phyloP scores from a whole-genome alignment of 164 flowering plant genomes.

The Malania oleifera region DNA sequence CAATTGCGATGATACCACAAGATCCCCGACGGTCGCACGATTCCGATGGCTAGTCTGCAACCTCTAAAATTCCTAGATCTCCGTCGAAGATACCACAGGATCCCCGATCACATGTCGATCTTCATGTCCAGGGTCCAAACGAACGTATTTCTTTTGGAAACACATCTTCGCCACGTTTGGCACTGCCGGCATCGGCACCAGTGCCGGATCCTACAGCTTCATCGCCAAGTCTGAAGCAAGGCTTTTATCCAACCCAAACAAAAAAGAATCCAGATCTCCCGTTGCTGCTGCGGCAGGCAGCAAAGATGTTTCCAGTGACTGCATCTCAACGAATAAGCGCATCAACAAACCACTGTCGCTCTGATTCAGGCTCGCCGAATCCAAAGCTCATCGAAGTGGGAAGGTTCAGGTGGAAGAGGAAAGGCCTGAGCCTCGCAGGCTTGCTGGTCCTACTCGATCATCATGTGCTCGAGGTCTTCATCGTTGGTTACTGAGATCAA shows the following conservation, averaged over 20 bases:
- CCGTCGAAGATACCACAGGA: conserved; percentile 20
- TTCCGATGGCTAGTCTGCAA: conserved; percentile 25
- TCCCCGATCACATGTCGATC: conserved; percentile 30
- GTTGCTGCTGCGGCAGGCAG: conserved; percentile 19
- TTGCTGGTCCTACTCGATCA: conserved; percentile 74
- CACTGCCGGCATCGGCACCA: conserved; percentile 15
- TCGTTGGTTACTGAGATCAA: conserved; percentile 76
- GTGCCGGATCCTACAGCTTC: conserved; percentile 20
- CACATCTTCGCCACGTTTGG: too few species aligned
- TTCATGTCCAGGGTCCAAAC: conserved; percentile 22
- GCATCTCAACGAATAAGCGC: conserved; percentile 56
- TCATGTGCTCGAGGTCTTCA: conserved; percentile 86
- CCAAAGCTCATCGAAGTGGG: conserved; percentile 18
- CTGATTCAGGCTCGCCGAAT: conserved; percentile 33
- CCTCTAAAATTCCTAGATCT: conserved; percentile 47
- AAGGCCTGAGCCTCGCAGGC: conserved; percentile 65
- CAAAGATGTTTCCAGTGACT: conserved; percentile 24
- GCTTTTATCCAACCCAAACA: conserved; percentile 71
- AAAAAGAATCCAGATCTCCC: conserved; percentile 45
- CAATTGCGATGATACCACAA: too few species aligned
- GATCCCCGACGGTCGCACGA: conserved; percentile 17
- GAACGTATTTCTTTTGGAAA: conserved; percentile 12
- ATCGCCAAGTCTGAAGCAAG: conserved; percentile 13
- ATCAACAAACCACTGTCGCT: conserved; percentile 70
- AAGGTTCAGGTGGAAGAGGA: conserved; percentile 34